Base-by-base conservation (phyloP, 495 filamentous ascomycete genomes). In the Penicillium arizonense region DNA sequence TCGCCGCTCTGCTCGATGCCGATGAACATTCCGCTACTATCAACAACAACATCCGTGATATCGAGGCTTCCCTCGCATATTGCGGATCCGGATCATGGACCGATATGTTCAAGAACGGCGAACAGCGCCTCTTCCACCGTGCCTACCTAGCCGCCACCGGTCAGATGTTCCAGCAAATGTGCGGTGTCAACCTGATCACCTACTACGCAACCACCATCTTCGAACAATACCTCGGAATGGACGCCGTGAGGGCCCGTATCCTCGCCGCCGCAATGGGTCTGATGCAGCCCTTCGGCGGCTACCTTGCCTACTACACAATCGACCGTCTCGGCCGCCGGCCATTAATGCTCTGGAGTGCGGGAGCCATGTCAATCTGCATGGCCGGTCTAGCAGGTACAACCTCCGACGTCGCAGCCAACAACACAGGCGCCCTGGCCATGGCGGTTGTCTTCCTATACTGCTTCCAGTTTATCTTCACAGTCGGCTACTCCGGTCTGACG, bases 171-270 rank as follows among this genome's bases (percentile, higher is more conserved):
- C 67, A 78, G 57, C 77, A 82, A 61, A 73, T 82, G 53, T 78
- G 72, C 9, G 82, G 83, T 23, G 81, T 82, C 56, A 84, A 83
- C 53, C 65, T 85, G 32, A 82, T 85, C 40, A 79, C 79, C 14
- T 81, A 84, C 49, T 87, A 85, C 57, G 78, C 80, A 0, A 77
- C 82, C 1, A 77, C 76, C 5, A 80, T 87, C 48, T 84, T 54
- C 63, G 65, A 84, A 44, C 71, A 84, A 62, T 77, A 78, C 39
- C 78, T 86, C 16, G 71, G 76, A 1, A 65, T 86, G 5, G 69
- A 67, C 23, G 88, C 94, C 57, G 81, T 95, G 41, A 90, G 92
- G 68, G 90, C 91, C 1, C 91, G 89, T 43, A 69, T 96, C 3
- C 71, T 92, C 1, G 86, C 87, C 9, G 89, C 87, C 30, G 76